Conservation (phyloP, 768 basidiomycete genomes). For the Phylloporus sp. region DNA sequence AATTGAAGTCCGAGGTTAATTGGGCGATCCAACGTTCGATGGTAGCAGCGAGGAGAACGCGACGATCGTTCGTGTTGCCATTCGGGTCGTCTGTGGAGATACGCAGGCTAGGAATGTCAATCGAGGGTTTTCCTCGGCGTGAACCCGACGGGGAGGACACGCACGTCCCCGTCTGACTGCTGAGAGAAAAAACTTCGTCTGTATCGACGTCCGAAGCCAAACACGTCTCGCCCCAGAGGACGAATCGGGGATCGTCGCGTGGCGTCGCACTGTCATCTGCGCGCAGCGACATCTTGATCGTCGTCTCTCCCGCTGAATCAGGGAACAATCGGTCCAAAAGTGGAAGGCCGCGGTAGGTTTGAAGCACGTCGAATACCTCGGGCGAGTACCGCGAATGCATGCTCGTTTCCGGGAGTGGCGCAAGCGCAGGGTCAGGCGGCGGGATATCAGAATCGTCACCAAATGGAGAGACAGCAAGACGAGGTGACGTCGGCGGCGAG, state of each 20-base stretch:
- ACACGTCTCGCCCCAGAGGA: conserved; percentile 75
- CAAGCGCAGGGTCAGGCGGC: conserved; percentile 24
- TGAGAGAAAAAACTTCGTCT: conserved; percentile 38
- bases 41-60: conserved; percentile 78
- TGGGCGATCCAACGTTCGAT: conserved; percentile 94
- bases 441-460: conserved; percentile 28
- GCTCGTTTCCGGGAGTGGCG: conserved; percentile 43
- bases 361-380: conserved; percentile 75
- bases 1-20: conserved; percentile 78
- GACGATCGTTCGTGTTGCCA: conserved; percentile 20
- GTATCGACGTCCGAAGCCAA: conserved; percentile 28
- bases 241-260: conserved; percentile 84
- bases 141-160: conserved; percentile 38
- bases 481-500: conserved; percentile 18
- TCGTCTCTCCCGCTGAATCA: conserved; percentile 54
- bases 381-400: conserved; percentile 63
- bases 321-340: conserved; percentile 60
- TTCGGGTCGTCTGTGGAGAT: conserved; percentile 26
- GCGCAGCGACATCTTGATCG: conserved; percentile 67
- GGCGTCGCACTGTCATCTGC: conserved; percentile 66
- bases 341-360: conserved; percentile 74
- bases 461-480: conserved; percentile 24
- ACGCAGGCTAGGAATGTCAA: conserved; percentile 27
- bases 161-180: conserved; percentile 36
- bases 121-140: conserved; percentile 28